These are phyloP conservation scores for Haplosporangium gracile DNA, from an alignment of 192 early-diverging fungal species.

Conservation along the genomic window DNA sequence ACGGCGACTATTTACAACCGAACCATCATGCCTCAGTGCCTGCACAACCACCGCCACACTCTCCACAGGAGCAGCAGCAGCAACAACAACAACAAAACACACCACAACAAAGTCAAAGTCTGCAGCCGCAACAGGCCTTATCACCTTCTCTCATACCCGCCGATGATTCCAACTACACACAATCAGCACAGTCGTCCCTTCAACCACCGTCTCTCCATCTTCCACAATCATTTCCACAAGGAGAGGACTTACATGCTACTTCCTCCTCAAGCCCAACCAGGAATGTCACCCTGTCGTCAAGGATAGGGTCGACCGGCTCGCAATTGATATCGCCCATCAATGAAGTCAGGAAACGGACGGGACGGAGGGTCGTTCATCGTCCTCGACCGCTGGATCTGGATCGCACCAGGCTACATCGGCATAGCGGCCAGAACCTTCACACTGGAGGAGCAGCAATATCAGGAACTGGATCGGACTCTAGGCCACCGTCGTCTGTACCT, in stretches of 20 bases:
- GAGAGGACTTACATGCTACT: conserved; percentile 23
- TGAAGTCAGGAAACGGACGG: conserved; percentile 45
- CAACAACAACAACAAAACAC: not conserved
- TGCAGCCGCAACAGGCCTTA: not conserved
- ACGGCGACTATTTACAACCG: not conserved
- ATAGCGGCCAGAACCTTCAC: not conserved
- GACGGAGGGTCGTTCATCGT: conserved; percentile 32
- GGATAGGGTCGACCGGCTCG: conserved; percentile 46
- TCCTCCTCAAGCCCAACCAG: not conserved
- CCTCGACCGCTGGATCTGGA: conserved; percentile 44
- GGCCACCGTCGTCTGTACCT: conserved; percentile 8
- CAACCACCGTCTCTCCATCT: not conserved
- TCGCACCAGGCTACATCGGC: conserved; percentile 12
- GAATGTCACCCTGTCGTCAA: conserved; percentile 25
- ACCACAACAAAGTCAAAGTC: not conserved
- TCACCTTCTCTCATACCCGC: not conserved
- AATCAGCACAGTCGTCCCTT: not conserved
- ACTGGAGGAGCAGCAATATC: conserved; percentile 5
- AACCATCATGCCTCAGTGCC: conserved; percentile 1
- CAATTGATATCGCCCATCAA: conserved; percentile 40
- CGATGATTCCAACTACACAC: not conserved
- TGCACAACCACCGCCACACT: not conserved
- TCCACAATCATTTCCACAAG: conserved; percentile 22
- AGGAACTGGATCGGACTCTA: conserved; percentile 8
- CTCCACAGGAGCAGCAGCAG: not conserved